phyloP scores from a whole-genome alignment of 805 yeast genomes.

The Candida lessepsii region DNA sequence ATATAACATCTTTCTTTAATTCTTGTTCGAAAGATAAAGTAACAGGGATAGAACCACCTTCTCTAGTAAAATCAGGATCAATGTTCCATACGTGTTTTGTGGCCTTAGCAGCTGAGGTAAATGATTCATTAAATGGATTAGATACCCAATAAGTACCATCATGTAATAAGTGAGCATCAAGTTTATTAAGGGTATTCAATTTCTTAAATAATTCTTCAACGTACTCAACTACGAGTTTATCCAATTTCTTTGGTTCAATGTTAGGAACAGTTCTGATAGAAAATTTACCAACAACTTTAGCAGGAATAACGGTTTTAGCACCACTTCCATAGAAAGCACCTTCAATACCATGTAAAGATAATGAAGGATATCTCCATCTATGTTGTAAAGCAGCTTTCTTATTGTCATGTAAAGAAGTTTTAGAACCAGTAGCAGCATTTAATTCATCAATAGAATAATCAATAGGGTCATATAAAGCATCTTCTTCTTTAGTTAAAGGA shows the following conservation, averaged over 20 bases:
- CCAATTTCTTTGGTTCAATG: constrained; percentile 77
- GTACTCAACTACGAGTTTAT: constrained; percentile 71
- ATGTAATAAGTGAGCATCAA: constrained; percentile 75
- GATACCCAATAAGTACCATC: constrained; percentile 97
- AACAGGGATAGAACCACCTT: constrained; percentile 98
- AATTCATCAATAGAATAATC: constrained; percentile 83
- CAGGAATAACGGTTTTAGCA: constrained; percentile 98
- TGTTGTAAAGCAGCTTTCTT: constrained; percentile 91
- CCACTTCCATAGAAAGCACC: constrained; percentile 96
- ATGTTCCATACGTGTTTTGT: constrained; percentile 93
- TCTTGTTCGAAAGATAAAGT: constrained; percentile 90
- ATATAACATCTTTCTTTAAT: constrained; percentile 78
- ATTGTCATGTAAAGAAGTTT: constrained; percentile 73
- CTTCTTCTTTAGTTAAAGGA: constrained; percentile 80
- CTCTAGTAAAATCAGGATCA: constrained; percentile 96
- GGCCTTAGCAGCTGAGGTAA: constrained; percentile 92
- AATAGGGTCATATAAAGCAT: constrained; percentile 74
- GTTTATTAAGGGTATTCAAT: constrained; percentile 74
- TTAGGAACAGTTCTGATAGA: constrained; percentile 97
- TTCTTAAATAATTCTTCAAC: constrained; percentile 63
- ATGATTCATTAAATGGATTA: constrained; percentile 88
- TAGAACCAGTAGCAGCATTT: constrained; percentile 84
- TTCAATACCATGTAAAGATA: constrained; percentile 94
- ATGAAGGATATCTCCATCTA: constrained; percentile 98
- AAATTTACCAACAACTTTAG: constrained; percentile 90